A percentile compares a stretch with the other conserved stretches of the same genome.
Evolutionary conservation across 2,329 filamentous ascomycete genomes (phyloP).

Genomic region (Aspergillus fumigatiaffinis): DNA sequence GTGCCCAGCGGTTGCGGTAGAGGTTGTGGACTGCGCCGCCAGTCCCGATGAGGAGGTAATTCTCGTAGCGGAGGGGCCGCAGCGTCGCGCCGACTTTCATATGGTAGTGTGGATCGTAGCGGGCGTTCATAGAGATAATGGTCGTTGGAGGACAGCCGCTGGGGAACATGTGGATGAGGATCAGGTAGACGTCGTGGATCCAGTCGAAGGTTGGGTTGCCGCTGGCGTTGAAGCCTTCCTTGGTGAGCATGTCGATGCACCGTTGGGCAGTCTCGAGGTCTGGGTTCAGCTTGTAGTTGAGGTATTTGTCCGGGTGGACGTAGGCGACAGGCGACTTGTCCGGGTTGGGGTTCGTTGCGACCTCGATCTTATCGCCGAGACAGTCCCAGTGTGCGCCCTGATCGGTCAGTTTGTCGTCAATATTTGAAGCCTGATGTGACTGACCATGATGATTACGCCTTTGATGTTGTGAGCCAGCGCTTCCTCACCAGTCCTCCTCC

Average conservation of each 20-base stretch:
- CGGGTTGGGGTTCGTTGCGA: slow-evolving; percentile 58
- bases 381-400: slow-evolving; percentile 64
- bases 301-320: slow-evolving; percentile 63
- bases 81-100: slow-evolving; percentile 56
- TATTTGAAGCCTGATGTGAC: background rate
- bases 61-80: slow-evolving; percentile 51
- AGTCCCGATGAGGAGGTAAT: slow-evolving; percentile 56
- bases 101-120: slow-evolving; percentile 56
- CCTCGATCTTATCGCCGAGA: slow-evolving; percentile 53
- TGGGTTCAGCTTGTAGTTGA: slow-evolving; percentile 57
- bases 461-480: slow-evolving; percentile 58
- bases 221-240: slow-evolving; percentile 52
- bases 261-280: slow-evolving; percentile 53
- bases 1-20: slow-evolving; percentile 62
- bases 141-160: slow-evolving; percentile 62
- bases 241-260: slow-evolving; percentile 49
- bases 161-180: slow-evolving; percentile 68
- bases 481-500: slow-evolving; percentile 62
- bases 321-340: slow-evolving; percentile 62
- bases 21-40: slow-evolving; percentile 68
- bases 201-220: slow-evolving; percentile 60
- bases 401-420: background rate
- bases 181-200: slow-evolving; percentile 69
- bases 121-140: slow-evolving; percentile 46
- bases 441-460: slow-evolving; percentile 63